These are phyloP conservation scores for Corymbia maculata DNA, from an alignment of 345 rosid genomes.

Conservation along the genomic window DNA sequence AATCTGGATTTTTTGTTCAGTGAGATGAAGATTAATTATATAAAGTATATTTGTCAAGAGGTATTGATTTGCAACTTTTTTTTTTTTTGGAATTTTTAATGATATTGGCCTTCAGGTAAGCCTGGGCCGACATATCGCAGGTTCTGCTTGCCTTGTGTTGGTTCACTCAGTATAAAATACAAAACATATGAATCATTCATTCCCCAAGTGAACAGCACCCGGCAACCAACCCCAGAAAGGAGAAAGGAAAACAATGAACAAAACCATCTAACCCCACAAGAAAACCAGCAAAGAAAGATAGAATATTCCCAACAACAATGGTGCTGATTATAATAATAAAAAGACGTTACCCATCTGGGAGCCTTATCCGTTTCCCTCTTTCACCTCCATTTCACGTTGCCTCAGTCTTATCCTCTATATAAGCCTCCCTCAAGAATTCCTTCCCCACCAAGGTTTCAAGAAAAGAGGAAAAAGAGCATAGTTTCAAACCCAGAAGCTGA, in stretches of 20 bases:
- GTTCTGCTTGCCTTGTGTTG: not conserved
- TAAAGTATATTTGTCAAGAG: rapidly evolving
- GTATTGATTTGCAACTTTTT: not conserved
- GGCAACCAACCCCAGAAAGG: not conserved
- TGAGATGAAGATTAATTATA: no score
- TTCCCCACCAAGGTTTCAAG: not conserved
- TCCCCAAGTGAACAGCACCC: not conserved
- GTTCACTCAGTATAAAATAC: not conserved
- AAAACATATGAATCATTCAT: not conserved
- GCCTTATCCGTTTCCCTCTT: not conserved
- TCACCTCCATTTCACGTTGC: not conserved
- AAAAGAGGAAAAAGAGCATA: not conserved
- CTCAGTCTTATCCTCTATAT: not conserved
- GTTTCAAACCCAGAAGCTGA: not conserved
- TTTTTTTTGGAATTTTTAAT: not conserved
- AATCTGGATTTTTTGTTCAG: no score
- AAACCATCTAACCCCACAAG: not conserved
- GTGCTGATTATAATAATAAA: not conserved
- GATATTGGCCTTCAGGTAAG: rapidly evolving
- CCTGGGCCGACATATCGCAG: not conserved
- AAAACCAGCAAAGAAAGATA: not conserved
- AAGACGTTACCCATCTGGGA: not conserved
- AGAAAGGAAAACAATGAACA: not conserved
- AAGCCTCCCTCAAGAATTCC: not conserved
- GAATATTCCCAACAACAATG: not conserved